These are phyloP conservation scores for Stachybotrys chlorohalonatus DNA, from an alignment of 2,329 filamentous ascomycete species.

Conservation along the genomic window DNA sequence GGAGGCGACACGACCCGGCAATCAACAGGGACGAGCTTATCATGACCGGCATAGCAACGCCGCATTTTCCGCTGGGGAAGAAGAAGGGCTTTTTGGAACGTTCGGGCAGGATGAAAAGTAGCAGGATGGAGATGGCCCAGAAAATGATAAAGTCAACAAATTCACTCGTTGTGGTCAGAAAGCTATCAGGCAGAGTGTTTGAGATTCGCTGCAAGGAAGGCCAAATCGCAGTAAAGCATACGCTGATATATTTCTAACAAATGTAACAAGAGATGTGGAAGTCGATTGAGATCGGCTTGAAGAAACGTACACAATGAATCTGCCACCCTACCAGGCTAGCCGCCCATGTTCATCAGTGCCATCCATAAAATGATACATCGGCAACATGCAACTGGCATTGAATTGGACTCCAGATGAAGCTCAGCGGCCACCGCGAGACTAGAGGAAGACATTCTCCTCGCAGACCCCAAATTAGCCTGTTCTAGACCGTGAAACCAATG, in stretches of 20 bases:
- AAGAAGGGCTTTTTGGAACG: slow-evolving; percentile 38
- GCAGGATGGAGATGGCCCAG: slow-evolving; percentile 38
- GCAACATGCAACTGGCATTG: slow-evolving; percentile 19
- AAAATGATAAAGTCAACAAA: slow-evolving; percentile 42
- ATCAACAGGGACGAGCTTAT: slow-evolving; percentile 36
- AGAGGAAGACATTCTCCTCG: slow-evolving; percentile 37
- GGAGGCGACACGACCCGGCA: slow-evolving; percentile 32
- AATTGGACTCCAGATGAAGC: slow-evolving; percentile 40
- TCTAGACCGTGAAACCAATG: slow-evolving; percentile 40
- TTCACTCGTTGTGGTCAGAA: slow-evolving; percentile 29
- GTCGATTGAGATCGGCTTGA: not conserved
- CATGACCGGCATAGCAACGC: slow-evolving; percentile 36
- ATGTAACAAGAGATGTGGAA: not conserved
- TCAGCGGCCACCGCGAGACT: slow-evolving; percentile 35
- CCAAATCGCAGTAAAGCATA: slow-evolving; percentile 6
- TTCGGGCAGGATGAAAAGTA: slow-evolving; percentile 38
- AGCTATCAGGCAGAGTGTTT: slow-evolving; percentile 31
- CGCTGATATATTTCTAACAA: slow-evolving; percentile 1
- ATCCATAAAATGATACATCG: too few species aligned
- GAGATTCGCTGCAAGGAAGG: slow-evolving; percentile 31
- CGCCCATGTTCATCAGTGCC: not conserved
- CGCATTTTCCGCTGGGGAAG: slow-evolving; percentile 31
- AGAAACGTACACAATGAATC: slow-evolving; percentile 10
- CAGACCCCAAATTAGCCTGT: slow-evolving; percentile 38
- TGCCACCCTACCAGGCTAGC: slow-evolving; percentile 22